These are phyloP conservation scores for Leishmania major DNA, from an alignment of 208 protist genomes.

Conservation along the genomic window DNA sequence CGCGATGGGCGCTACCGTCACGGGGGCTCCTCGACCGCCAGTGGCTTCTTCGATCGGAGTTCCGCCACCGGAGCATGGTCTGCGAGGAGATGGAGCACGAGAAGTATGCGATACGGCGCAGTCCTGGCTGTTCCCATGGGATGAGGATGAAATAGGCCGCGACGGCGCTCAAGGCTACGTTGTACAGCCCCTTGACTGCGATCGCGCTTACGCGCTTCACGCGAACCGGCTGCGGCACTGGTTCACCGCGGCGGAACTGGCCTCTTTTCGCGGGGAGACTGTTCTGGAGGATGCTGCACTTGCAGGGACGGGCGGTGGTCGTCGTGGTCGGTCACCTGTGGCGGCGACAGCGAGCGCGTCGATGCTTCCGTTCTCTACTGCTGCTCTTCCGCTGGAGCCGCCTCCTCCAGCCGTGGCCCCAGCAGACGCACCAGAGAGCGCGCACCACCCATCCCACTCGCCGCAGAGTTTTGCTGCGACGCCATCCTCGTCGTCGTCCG, in stretches of 20 bases:
- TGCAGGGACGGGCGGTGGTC: not conserved
- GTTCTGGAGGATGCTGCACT: not conserved
- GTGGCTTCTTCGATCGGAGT: not conserved
- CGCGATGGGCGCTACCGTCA: not conserved
- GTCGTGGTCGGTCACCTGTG: not conserved
- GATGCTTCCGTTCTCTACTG: not conserved
- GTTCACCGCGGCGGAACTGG: conserved; percentile 10
- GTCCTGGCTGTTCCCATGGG: not conserved
- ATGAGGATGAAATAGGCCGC: not conserved
- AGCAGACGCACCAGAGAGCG: not conserved
- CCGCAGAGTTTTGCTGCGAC: not conserved
- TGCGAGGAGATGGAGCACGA: too few species aligned
- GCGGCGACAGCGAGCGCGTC: not conserved
- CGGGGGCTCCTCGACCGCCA: not conserved
- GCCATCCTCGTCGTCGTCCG: not conserved
- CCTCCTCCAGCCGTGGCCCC: not conserved
- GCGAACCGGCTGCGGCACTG: conserved; percentile 4
- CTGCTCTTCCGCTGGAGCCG: not conserved
- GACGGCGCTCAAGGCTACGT: conserved; percentile 4
- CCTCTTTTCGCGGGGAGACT: conserved; percentile 11
- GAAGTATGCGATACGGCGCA: not conserved
- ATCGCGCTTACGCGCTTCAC: conserved; percentile 22
- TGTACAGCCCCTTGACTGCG: conserved; percentile 25
- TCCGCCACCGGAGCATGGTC: not conserved
- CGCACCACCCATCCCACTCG: not conserved